A percentile compares a stretch with the other conserved stretches of the same genome.
Evolutionary conservation across 164 flowering plant genomes (phyloP).

Genomic region (Piper betle): DNA sequence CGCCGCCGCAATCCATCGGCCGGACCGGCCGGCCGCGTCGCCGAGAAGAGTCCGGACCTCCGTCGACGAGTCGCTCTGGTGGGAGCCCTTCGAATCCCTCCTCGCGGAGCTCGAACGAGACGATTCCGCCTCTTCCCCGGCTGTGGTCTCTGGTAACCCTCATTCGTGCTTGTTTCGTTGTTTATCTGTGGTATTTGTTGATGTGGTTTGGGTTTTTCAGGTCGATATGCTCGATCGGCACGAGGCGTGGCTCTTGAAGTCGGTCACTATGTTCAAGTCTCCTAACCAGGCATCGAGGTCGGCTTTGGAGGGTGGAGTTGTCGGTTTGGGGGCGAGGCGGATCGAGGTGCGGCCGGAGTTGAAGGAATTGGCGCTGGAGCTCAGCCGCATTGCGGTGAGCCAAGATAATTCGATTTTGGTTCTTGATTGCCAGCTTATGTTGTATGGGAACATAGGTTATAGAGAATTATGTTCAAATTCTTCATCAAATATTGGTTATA

Average conservation of each 20-base stretch:
- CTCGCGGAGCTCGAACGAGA: conserved; percentile 61
- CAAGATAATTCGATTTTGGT: neutral
- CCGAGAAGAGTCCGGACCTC: conserved; percentile 11
- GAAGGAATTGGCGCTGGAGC: conserved; percentile 50
- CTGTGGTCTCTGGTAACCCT: conserved; percentile 38
- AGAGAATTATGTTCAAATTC: too few relatives aligned
- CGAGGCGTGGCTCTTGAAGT: conserved; percentile 60
- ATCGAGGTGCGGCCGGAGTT: conserved; percentile 39
- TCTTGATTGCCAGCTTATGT: neutral
- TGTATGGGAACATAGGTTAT: neutral
- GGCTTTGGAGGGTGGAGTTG: conserved; percentile 40
- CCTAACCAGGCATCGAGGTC: conserved; percentile 54
- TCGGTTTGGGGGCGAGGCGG: conserved; percentile 44
- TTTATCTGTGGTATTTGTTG: neutral
- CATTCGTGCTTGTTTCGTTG: neutral
- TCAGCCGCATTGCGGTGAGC: conserved; percentile 53
- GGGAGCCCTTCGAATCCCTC: conserved; percentile 60
- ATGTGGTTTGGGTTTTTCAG: conserved; percentile 14
- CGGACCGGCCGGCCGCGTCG: neutral
- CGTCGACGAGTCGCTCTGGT: conserved; percentile 78
- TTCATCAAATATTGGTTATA: too few relatives aligned
- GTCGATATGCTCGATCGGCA: conserved; percentile 51
- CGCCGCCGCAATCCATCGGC: neutral
- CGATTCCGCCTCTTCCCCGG: conserved; percentile 26
- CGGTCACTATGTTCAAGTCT: conserved; percentile 44